Base-by-base conservation (phyloP, 495 filamentous ascomycete genomes). In the Jackrogersella multiformis region DNA sequence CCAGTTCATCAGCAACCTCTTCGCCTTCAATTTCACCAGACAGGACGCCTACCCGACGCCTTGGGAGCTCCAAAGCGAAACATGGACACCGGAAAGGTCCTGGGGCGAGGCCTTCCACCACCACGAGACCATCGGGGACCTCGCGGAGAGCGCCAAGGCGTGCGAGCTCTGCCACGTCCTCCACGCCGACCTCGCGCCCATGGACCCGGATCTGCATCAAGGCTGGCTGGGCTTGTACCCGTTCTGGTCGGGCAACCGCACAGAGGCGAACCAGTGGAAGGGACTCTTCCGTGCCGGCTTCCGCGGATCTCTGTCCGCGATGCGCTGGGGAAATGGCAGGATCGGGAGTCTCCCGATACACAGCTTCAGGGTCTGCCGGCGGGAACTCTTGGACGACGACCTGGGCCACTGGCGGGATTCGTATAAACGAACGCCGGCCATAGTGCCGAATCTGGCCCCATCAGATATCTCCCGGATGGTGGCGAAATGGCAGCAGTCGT, bases 141-240 rank as follows among this genome's bases (percentile, higher is more conserved):
- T 69, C 12, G 4, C 55, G 5, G 20, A 56, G 2, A 69, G 61
- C 28, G 60, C 66, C 42, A 61, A 52, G 15, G 57, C 12, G 7
- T 69, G 66, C 28, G 56, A 61, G 5, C 15, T 69, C 10, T 69
- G 66, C 28, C 18, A 26, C 26, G 42, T 69, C 35, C 34, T 69
- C 5, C 15, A 69, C 30, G 56, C 35, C 5, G 61, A 64, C 44
- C 44, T 69, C 5, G 44, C 56, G 0, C 18, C 24, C 1, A 36
- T 69, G 44, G 44, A 56, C 4, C 12, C 20, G 15, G 8, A 20
- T 46, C 18, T 64, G 7, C 42, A 15, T 12, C 60, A 64, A 56
- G 66, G 61, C 32, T 64, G 60, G 66, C 51, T 69, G 8, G 60
- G 60, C 0, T 41, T 69, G n/a, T 69, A 69, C 15, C 66, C 66